These are phyloP conservation scores for Colletotrichum sp. DNA, from an alignment of 2,329 filamentous ascomycete species.

Conservation along the genomic window DNA sequence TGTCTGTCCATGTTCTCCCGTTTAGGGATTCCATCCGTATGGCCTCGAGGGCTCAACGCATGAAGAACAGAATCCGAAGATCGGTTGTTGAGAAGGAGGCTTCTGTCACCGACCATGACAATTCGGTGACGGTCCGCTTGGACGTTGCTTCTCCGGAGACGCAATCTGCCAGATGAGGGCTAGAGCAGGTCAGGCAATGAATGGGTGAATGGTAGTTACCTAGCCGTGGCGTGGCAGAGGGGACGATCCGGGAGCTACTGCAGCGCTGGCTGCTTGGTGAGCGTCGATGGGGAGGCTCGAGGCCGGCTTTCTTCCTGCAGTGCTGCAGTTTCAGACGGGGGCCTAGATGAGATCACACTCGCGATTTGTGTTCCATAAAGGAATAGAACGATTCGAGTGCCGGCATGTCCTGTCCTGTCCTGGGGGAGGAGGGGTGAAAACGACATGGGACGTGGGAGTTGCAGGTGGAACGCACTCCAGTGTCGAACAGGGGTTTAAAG, in stretches of 20 bases:
- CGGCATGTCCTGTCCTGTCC: constrained; percentile 5
- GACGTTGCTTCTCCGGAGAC: background rate
- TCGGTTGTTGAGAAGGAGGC: background rate
- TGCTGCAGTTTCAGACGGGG: constrained; percentile 2
- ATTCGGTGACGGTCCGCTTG: background rate
- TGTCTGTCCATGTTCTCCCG: background rate
- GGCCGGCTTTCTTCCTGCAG: background rate
- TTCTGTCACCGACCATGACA: background rate
- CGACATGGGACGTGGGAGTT: background rate
- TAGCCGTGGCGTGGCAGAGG: background rate
- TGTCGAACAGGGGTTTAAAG: constrained; percentile 2
- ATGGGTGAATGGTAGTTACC: background rate
- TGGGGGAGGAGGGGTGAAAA: background rate
- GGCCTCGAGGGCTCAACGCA: background rate
- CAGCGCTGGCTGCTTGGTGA: background rate
- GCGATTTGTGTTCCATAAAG: background rate
- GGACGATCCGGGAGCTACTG: constrained; percentile 13
- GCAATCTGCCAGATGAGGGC: background rate
- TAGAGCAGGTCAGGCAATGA: background rate
- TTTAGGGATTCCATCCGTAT: background rate
- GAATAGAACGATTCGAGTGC: background rate
- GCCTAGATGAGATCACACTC: background rate
- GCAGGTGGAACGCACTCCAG: background rate
- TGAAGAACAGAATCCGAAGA: background rate
- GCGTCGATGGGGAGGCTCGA: background rate